Conservation (phyloP, 495 filamentous ascomycete genomes). For the Lophium mytilinum region DNA sequence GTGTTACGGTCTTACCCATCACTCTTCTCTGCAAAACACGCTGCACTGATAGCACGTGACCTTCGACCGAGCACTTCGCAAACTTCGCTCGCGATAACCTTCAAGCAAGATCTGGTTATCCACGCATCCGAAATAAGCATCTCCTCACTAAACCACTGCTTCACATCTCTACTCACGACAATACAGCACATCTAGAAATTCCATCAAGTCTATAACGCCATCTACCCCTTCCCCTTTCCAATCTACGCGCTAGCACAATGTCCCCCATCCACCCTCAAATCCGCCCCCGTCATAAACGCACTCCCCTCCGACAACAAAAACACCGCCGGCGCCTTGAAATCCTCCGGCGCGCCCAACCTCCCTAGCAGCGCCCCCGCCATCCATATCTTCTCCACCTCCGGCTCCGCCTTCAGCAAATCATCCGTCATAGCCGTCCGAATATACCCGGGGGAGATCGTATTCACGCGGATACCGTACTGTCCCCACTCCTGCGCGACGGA, state of each 20-base stretch:
- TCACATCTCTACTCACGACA: too few species aligned
- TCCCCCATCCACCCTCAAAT: slow-evolving; percentile 14
- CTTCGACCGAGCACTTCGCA: too few species aligned
- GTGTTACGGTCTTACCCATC: too few species aligned
- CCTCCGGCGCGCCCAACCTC: neutral
- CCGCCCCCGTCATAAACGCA: slow-evolving; percentile 15
- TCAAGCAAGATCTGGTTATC: too few species aligned
- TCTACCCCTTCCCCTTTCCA: too few species aligned
- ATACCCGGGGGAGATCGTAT: slow-evolving; percentile 14
- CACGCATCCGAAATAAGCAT: too few species aligned
- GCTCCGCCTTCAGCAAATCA: neutral
- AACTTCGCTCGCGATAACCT: too few species aligned
- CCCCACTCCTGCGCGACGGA: slow-evolving; percentile 9
- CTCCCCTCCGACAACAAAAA: slow-evolving; percentile 4
- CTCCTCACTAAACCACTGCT: too few species aligned
- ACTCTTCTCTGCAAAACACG: too few species aligned
- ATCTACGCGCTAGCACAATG: neutral
- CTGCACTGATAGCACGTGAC: too few species aligned
- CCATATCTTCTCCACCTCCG: neutral
- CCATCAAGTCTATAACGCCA: too few species aligned
- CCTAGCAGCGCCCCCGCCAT: neutral
- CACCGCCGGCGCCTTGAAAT: neutral
- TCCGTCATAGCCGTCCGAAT: slow-evolving; percentile 10
- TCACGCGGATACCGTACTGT: slow-evolving; percentile 11
- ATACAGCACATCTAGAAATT: too few species aligned